Evolutionary conservation across 2,329 filamentous ascomycete species (phyloP).

Genomic region (Ilyonectria sp.): DNA sequence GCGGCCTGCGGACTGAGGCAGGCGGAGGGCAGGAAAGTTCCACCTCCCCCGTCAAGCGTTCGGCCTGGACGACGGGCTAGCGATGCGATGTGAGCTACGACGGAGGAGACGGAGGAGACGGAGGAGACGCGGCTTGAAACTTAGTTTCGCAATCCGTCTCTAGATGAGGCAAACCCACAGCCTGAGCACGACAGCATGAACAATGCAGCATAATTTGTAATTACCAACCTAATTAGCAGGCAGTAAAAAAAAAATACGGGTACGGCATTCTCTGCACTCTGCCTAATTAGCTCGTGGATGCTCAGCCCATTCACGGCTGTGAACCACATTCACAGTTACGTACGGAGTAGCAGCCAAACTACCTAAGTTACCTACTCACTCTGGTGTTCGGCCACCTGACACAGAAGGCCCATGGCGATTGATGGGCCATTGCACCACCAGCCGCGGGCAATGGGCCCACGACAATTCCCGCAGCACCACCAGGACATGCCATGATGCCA

Average conservation of each 20-base stretch:
- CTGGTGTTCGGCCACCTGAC: constrained; percentile 22
- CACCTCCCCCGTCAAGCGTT: constrained; percentile 10
- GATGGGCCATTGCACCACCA: constrained; percentile 26
- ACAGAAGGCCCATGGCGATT: constrained; percentile 26
- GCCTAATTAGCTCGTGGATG: constrained; percentile 4
- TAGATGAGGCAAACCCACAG: constrained; percentile 24
- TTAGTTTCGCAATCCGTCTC: constrained; percentile 25
- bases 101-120: no score
- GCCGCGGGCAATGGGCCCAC: constrained; percentile 31
- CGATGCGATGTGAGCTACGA: constrained; percentile 11
- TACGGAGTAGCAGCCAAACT: background rate
- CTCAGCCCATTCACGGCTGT: constrained; percentile 16
- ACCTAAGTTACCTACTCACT: background rate
- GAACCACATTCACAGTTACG: constrained; percentile 11
- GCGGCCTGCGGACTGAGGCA: constrained; percentile 10
- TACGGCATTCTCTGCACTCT: constrained; percentile 16
- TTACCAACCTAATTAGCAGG: background rate
- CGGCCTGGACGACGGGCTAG: constrained; percentile 7
- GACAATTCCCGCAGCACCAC: constrained; percentile 28
- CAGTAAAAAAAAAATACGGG: no score
- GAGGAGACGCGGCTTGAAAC: constrained; percentile 27
- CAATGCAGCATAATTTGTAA: background rate
- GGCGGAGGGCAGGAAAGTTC: background rate
- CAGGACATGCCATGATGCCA: constrained; percentile 32
- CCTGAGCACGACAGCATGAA: constrained; percentile 11